Percentiles rank a stretch among this genome's conserved stretches.
Evolutionary conservation across 306 rosid genomes (phyloP).

Genomic region (Corylus avellana): DNA sequence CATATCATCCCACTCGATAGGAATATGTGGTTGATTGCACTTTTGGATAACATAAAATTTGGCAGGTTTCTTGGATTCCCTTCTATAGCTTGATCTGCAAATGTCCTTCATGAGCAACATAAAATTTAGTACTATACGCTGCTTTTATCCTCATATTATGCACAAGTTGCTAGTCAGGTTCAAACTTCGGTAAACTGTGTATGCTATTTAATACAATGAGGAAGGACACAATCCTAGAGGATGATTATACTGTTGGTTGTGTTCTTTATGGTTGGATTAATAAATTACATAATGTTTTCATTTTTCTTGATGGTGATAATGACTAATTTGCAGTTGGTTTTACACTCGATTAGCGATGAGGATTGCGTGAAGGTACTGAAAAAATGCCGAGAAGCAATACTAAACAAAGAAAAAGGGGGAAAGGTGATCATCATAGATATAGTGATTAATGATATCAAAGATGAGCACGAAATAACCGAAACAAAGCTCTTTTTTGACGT

Average conservation of each 20-base stretch:
- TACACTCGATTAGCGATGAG: slow-evolving; percentile 50
- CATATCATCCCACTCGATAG: no score
- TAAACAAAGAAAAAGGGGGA: slow-evolving; percentile 37
- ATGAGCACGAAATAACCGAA: slow-evolving; percentile 31
- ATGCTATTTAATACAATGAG: no score
- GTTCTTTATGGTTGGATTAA: background rate
- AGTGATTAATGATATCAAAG: slow-evolving; percentile 35
- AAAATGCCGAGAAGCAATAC: slow-evolving; percentile 52
- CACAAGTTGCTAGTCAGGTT: no score
- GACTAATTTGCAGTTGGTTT: slow-evolving; percentile 33
- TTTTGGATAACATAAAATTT: background rate
- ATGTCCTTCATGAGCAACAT: background rate
- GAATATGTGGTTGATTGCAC: no score
- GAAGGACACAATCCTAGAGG: background rate
- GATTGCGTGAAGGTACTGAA: slow-evolving; percentile 42
- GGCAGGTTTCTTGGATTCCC: background rate
- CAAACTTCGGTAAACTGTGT: no score
- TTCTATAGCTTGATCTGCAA: background rate
- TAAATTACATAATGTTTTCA: background rate
- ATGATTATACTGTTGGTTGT: background rate
- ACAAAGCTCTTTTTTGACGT: slow-evolving; percentile 46
- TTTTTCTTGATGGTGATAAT: background rate
- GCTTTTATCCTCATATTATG: background rate
- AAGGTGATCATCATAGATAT: slow-evolving; percentile 58
- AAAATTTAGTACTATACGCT: background rate